Percentiles rank a stretch among this genome's conserved stretches.
Conservation (phyloP, 169 alveolate species). For the Pseudocohnilembus persalinus region DNA sequence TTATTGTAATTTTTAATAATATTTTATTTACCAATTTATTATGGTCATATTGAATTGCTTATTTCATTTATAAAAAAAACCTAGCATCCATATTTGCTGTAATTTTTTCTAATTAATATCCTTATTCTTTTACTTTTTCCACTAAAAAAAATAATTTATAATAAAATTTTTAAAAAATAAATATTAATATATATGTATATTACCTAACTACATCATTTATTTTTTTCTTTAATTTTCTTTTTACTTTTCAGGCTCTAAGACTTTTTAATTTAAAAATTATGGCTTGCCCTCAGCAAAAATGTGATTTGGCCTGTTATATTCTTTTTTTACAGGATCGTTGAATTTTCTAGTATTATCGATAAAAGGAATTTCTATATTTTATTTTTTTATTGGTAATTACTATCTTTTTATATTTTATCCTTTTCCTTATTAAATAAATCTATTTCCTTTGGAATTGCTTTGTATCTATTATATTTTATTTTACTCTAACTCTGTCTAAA, state of each 20-base stretch:
- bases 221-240: constrained; percentile 25
- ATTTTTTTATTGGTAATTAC: constrained; percentile 6
- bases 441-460: not conserved
- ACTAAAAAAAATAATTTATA: not conserved
- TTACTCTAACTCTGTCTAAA: constrained; percentile 30
- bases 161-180: not conserved
- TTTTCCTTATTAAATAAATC: constrained; percentile 1
- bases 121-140: constrained; percentile 25
- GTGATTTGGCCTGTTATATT: constrained; percentile 43
- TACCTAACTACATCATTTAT: constrained; percentile 31
- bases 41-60: constrained; percentile 38
- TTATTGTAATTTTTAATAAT: not conserved
- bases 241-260: not conserved
- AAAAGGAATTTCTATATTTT: constrained; percentile 22
- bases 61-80: constrained; percentile 29
- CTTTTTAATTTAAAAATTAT: constrained; percentile 24
- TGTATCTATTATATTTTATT: not conserved
- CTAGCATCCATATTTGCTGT: constrained; percentile 25
- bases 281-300: constrained; percentile 31
- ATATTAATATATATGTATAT: not conserved
- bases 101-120: constrained; percentile 43
- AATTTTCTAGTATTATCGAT: constrained; percentile 13
- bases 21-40: constrained; percentile 23
- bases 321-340: constrained; percentile 16
- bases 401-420: not conserved